These are phyloP conservation scores for Clonostachys chloroleuca DNA, from an alignment of 2,329 filamentous ascomycete species.

Conservation along the genomic window DNA sequence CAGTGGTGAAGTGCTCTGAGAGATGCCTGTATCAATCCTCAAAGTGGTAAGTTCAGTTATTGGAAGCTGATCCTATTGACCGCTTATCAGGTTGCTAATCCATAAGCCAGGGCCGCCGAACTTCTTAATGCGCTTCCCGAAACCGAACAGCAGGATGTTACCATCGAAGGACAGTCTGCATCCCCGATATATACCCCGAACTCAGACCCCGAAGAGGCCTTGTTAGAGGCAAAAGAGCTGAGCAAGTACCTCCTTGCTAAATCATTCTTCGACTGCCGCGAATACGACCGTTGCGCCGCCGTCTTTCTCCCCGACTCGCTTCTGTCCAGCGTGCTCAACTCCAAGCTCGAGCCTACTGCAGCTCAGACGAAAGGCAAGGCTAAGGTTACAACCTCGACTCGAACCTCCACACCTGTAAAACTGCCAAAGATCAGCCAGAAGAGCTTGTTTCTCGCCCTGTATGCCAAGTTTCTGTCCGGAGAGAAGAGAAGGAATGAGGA, in stretches of 20 bases:
- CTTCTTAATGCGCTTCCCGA: slow-evolving; percentile 80
- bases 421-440: slow-evolving; percentile 74
- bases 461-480: slow-evolving; percentile 87
- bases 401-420: slow-evolving; percentile 12
- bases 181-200: slow-evolving; percentile 48
- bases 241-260: slow-evolving; percentile 87
- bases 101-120: slow-evolving; percentile 74
- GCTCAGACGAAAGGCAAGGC: slow-evolving; percentile 59
- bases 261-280: slow-evolving; percentile 89
- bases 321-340: slow-evolving; percentile 59
- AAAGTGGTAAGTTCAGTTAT: slow-evolving; percentile 68
- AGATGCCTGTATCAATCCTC: slow-evolving; percentile 92
- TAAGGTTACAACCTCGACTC: slow-evolving; percentile 14
- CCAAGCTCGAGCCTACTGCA: slow-evolving; percentile 21
- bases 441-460: slow-evolving; percentile 85
- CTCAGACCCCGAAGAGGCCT: slow-evolving; percentile 66
- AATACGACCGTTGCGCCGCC: slow-evolving; percentile 89
- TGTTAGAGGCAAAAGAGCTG: slow-evolving; percentile 73
- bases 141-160: slow-evolving; percentile 45
- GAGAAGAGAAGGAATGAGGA: slow-evolving; percentile 97
- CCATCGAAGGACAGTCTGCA: slow-evolving; percentile 19
- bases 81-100: neutral
- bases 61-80: neutral
- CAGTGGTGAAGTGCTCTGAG: slow-evolving; percentile 87
- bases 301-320: slow-evolving; percentile 82